Evolutionary conservation across 805 yeast species (phyloP).

Genomic region (Pichia exigua): DNA sequence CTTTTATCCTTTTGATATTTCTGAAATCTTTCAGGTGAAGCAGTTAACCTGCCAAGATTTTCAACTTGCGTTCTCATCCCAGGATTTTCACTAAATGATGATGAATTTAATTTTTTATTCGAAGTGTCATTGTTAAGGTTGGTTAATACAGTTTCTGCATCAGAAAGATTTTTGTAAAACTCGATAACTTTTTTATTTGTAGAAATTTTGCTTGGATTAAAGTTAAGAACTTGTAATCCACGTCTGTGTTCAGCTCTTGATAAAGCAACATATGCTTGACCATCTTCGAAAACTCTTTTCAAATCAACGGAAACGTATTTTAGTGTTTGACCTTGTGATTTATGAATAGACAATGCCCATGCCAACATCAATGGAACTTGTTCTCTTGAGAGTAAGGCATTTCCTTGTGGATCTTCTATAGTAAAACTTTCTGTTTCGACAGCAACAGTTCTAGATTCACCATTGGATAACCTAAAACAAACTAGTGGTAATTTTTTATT

Average conservation of each 20-base stretch:
- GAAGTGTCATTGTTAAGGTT: background rate
- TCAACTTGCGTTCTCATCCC: slow-evolving; percentile 5
- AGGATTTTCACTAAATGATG: background rate
- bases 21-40: slow-evolving; percentile 7
- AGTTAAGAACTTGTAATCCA: slow-evolving; percentile 77
- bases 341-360: slow-evolving; percentile 94
- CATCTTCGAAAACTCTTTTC: slow-evolving; percentile 70
- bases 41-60: slow-evolving; percentile 1
- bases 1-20: background rate
- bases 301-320: slow-evolving; percentile 73
- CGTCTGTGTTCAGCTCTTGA: slow-evolving; percentile 75
- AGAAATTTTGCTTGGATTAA: slow-evolving; percentile 52
- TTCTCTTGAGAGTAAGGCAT: slow-evolving; percentile 58
- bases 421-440: slow-evolving; percentile 80
- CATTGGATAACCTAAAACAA: slow-evolving; percentile 63
- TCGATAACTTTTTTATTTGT: slow-evolving; percentile 64
- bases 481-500: slow-evolving; percentile 55
- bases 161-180: slow-evolving; percentile 50
- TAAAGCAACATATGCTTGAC: slow-evolving; percentile 94
- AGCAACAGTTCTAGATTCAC: slow-evolving; percentile 63
- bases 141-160: slow-evolving; percentile 27
- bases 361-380: slow-evolving; percentile 90
- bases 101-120: background rate
- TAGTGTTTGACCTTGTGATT: slow-evolving; percentile 90
- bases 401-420: slow-evolving; percentile 65